Base-by-base conservation (phyloP, 768 basidiomycete species). In the Rhizopogon vesiculosus region DNA sequence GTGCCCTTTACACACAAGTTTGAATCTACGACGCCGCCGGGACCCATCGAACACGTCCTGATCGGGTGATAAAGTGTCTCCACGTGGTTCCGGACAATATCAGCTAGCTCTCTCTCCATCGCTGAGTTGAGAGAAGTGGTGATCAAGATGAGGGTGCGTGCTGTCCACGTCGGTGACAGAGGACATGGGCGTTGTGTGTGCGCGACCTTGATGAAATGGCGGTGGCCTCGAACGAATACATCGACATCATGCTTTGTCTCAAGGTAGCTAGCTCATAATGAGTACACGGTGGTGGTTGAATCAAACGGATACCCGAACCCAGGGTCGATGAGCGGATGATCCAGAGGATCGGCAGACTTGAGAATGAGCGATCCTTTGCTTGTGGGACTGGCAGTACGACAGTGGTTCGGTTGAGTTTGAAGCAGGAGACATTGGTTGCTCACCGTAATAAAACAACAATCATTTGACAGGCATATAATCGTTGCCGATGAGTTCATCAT, bases 61-160 rank as follows among this genome's bases (percentile, higher is more conserved):
- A 71, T 56, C 0, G 77, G 78, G 57, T 79, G 76, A 59, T 74
- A 81, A 33, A 78, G 50, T 1, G 78, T 79, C 53, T 74, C 71
- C 12, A 70, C 51, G 43, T 74, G 62, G n/a, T 63, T 51, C 53
- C 71, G 63, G 16, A 80, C 54, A 38, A 67, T 51, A 28, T 71
- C 62, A 7, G 60, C 71, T 3, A 82, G 57, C 52, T 71, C 72
- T n/a, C n/a, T n/a, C n/a, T 10, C 66, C 58, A 50, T 74, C 76
- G 45, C 57, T 64, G 42, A 70, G 52, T 39, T 49, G 45, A 25
- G 65, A 67, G 41, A 81, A 50, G 45, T 64, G 56, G 60, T 79
- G 75, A 57, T 79, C 76, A 6, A 77, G 64, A n/a, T 56, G 42
- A 8, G 70, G 66, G 56, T 70, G 59, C 0, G 63, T 55, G 50